Evolutionary conservation across 31 red algal species (phyloP), one percentile per base, ranked within the genome.

Genomic region (Porphyra umbilicalis): DNA sequence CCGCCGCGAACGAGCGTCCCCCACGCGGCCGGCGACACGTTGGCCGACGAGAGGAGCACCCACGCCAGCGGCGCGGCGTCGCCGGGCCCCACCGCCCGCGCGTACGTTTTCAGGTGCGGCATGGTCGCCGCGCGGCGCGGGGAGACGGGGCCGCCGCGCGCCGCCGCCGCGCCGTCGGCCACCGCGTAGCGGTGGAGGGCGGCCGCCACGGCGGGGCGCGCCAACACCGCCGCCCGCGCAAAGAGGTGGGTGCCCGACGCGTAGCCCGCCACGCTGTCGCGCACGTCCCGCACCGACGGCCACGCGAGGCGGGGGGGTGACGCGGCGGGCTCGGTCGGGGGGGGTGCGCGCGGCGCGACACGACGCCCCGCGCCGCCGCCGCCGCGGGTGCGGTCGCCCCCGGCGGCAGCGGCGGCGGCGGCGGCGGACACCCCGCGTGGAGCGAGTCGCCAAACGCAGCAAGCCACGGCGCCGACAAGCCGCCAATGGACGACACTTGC

Each of bases 31-130:
- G 82, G 82, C 77, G 89, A 92, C 9, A 98, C 80, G 79, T 98
- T 98, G 44, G 92, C 91, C 39, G 89, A 95, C 30, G 92, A 91
- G 29, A 98, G 35, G 33, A 95, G 79, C 36, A 93, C 76, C 90
- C 90, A 98, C 18, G 77, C 34, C 35, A 87, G 40, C 76, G 83
- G 80, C 10, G n/a, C 39, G 6, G 77, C 75, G 15, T 85, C 80
- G 4, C 35, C 77, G 10, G 81, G 39, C n/a, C 18, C 16, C 25
- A 77, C 32, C 38, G 90, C 88, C 30, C 88, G 85, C 32, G 94
- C 35, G 57, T 91, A 90, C 79, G 93, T 93, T 39, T 98, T 98
- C 35, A 98, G 90, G 79, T 98, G 96, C 6, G 96, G 92, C 89
- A 98, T 92, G 4, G 89, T 81, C 13, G 79, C 71, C 35, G 82